A percentile compares a stretch with the other conserved stretches of the same genome.
Evolutionary conservation across 192 early-diverging fungal genomes (phyloP).

Genomic region (Gaertneriomyces sp.): DNA sequence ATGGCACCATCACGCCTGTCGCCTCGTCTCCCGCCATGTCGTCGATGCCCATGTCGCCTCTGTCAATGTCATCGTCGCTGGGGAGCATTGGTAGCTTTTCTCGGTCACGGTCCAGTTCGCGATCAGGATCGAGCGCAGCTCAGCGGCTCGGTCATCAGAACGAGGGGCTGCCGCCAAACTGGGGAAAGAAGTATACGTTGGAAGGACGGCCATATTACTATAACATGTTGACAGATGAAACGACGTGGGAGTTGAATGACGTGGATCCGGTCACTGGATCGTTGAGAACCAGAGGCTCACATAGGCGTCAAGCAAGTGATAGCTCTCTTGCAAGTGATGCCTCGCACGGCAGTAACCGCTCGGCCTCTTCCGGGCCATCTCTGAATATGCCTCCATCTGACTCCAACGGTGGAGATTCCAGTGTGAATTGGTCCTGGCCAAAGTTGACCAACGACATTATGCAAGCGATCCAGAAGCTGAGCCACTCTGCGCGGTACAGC

Average conservation of each 20-base stretch:
- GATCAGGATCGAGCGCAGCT: no score
- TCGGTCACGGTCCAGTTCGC: constrained; percentile 11
- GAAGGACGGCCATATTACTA: constrained; percentile 64
- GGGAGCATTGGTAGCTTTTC: constrained; percentile 3
- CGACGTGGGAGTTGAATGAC: constrained; percentile 51
- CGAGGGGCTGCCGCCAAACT: constrained; percentile 47
- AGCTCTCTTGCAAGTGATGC: constrained; percentile 4
- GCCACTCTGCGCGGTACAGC: constrained; percentile 35
- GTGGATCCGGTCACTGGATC: constrained; percentile 37
- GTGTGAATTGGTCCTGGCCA: constrained; percentile 33
- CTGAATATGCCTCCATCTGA: not conserved
- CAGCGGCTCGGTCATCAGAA: not conserved
- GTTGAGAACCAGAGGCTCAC: constrained; percentile 42
- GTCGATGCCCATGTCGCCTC: not conserved
- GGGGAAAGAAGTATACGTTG: constrained; percentile 56
- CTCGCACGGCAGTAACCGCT: constrained; percentile 4
- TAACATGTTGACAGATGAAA: constrained; percentile 68
- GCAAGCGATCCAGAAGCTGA: constrained; percentile 34
- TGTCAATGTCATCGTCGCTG: constrained; percentile 1
- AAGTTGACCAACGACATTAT: constrained; percentile 41
- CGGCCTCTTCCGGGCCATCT: not conserved
- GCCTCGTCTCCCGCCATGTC: constrained; percentile 7
- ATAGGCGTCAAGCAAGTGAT: constrained; percentile 12
- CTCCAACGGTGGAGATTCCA: no score
- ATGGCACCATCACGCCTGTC: not conserved